Evolutionary conservation across 2,329 filamentous ascomycete genomes (phyloP), one percentile per base, ranked within the genome.

Genomic region (Fusarium odoratissimum): DNA sequence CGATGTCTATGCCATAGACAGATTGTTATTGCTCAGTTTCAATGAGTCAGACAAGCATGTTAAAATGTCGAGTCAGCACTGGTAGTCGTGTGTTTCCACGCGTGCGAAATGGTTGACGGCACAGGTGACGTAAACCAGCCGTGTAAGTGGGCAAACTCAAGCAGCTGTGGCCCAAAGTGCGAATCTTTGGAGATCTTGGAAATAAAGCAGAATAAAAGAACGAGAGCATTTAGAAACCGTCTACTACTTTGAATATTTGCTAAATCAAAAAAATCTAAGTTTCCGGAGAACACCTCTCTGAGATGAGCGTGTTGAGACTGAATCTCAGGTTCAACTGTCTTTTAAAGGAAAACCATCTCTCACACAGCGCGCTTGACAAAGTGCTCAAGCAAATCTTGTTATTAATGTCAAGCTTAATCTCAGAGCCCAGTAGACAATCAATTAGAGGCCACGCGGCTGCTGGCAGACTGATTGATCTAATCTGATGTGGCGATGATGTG

Each of bases 381-480:
- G 30, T 19, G 11, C 16, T 23, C 30, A 17, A 21, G 19, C 7
- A 28, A 40, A n/a, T 54, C 23, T 28, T n/a, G 31, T 14, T n/a
- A 10, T 14, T n/a, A 10, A 35, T 28, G n/a, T 19, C 28, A 23
- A 28, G 12, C 13, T 45, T n/a, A 9, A 25, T 35, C 30, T 46
- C 41, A 49, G 23, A 19, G 31, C 41, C 30, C 30, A 48, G 23
- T 33, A 23, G 30, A n/a, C 30, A 57, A 57, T 28, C 8, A 13
- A 35, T 28, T 28, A 17, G 46, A 63, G 64, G 75, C 69, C 65
- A 57, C 75, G 75, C 70, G 73, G 69, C 69, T 75, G 58, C 49
- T 51, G 49, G 42, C 14, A 69, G 44, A 60, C 49, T 65, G 45
- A 52, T 63, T 21, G 55, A 68, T 69, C 66, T 68, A 51, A 68